These are phyloP conservation scores for Phalaenopsis hybrid DNA, from an alignment of 116 monocot species.

Conservation along the genomic window DNA sequence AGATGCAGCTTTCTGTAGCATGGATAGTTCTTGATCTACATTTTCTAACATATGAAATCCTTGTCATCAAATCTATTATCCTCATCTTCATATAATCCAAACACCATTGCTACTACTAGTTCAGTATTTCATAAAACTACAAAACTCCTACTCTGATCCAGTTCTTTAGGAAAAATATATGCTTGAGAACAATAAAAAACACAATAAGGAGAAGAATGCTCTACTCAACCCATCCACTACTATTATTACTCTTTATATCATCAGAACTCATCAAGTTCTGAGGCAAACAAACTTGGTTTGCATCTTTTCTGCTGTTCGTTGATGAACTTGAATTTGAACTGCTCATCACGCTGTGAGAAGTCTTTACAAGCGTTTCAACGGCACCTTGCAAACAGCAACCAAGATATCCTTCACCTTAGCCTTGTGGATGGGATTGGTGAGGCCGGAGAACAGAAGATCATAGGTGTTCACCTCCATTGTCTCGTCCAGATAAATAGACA, in stretches of 20 bases:
- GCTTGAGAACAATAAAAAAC: no score
- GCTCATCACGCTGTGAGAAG: conserved; percentile 54
- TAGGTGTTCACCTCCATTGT: conserved; percentile 56
- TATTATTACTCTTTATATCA: background rate
- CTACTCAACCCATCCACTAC: conserved; percentile 37
- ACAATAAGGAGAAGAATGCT: no score
- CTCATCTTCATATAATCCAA: no score
- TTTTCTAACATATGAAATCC: no score
- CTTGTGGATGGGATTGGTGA: conserved; percentile 76
- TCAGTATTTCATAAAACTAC: no score
- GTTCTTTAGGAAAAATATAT: no score
- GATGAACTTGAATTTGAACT: conserved; percentile 12
- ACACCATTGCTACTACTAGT: no score
- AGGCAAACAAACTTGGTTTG: background rate
- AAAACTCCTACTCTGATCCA: no score
- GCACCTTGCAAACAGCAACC: conserved; percentile 80
- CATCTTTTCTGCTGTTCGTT: background rate
- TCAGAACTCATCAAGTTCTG: conserved; percentile 3
- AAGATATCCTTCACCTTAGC: conserved; percentile 73
- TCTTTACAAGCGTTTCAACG: conserved; percentile 74
- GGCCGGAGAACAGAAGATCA: conserved; percentile 49
- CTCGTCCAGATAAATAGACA: conserved; percentile 80
- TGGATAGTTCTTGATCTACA: no score
- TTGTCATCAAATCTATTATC: no score
- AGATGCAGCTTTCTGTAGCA: no score